Percentiles rank a stretch among this genome's conserved stretches.
phyloP scores from a whole-genome alignment of 306 rosid genomes.

The Prunus campanulata region DNA sequence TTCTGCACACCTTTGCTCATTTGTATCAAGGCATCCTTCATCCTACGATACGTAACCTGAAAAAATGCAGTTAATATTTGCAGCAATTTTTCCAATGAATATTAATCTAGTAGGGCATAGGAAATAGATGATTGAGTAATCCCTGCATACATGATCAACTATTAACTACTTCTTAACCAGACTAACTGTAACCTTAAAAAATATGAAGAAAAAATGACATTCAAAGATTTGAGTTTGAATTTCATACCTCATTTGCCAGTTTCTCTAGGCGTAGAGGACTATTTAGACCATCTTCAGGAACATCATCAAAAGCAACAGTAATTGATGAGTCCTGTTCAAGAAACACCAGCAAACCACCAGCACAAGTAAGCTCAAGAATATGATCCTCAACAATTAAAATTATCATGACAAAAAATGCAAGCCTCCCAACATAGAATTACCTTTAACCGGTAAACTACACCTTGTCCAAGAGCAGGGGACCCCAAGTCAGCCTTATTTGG shows the following conservation, averaged over 20 bases:
- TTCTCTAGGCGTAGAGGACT: constrained; percentile 84
- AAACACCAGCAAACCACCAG: constrained; percentile 29
- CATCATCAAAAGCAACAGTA: constrained; percentile 90
- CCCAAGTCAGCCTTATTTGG: constrained; percentile 94
- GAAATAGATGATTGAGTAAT: neutral
- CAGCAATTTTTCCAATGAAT: constrained; percentile 13
- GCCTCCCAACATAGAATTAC: constrained; percentile 37
- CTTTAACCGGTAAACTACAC: constrained; percentile 92
- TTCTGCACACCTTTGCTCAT: constrained; percentile 92
- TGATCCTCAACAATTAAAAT: constrained; percentile 15
- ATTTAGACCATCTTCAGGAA: constrained; percentile 95
- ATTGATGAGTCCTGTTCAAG: constrained; percentile 81
- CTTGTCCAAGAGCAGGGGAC: constrained; percentile 93
- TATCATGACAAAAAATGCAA: constrained; percentile 6
- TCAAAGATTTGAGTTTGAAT: neutral
- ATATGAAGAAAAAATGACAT: neutral
- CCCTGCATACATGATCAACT: neutral
- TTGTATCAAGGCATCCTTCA: constrained; percentile 90
- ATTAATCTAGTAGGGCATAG: neutral
- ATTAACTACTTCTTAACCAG: neutral
- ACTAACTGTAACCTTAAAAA: neutral
- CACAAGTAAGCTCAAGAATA: constrained; percentile 27
- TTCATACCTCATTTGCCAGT: constrained; percentile 85
- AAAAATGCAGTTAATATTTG: constrained; percentile 13
- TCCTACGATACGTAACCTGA: constrained; percentile 91